Evolutionary conservation across 345 rosid species (phyloP).

Genomic region (Arabidopsis arenosa): DNA sequence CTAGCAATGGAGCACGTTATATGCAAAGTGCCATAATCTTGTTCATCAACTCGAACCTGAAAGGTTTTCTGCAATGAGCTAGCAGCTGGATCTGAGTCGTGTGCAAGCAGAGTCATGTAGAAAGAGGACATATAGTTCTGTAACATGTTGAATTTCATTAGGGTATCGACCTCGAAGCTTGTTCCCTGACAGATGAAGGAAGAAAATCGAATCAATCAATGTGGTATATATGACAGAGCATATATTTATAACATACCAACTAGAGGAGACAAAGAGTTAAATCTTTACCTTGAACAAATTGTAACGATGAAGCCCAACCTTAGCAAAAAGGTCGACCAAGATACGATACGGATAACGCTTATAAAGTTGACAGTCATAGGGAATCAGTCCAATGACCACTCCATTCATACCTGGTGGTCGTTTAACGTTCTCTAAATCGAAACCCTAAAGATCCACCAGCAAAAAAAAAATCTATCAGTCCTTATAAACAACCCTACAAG

Average conservation of each 20-base stretch:
- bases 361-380: background rate
- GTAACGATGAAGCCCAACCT: conserved; percentile 9
- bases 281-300: background rate
- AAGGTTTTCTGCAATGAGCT: background rate
- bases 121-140: background rate
- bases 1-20: too few species aligned
- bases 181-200: background rate
- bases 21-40: background rate
- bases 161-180: background rate
- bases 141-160: background rate
- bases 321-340: background rate
- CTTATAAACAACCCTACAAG: background rate
- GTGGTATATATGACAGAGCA: background rate
- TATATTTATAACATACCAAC: too few species aligned
- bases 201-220: background rate
- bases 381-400: background rate
- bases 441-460: conserved; percentile 4
- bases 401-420: background rate
- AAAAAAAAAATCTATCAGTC: background rate
- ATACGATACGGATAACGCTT: background rate
- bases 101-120: conserved; percentile 6
- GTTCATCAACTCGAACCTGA: conserved; percentile 8
- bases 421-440: background rate
- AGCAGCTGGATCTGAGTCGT: background rate
- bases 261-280: background rate